These are phyloP conservation scores for Cryptococcus sp. DNA, from an alignment of 1,284 basidiomycete species.

Conservation along the genomic window DNA sequence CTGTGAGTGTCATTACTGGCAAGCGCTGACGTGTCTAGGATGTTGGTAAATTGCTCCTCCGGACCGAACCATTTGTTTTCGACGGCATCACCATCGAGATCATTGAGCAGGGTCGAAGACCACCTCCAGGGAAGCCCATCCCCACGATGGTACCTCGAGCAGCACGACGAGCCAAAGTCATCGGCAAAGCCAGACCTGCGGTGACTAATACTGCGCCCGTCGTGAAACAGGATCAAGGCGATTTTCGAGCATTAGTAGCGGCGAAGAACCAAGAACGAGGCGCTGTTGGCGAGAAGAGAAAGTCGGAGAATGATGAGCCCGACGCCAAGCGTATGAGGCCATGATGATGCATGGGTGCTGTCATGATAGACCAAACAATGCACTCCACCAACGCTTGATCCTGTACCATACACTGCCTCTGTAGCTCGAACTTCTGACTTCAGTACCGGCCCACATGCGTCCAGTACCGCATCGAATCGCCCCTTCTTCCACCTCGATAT, in stretches of 20 bases:
- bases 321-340: constrained; percentile 9
- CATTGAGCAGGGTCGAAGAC: constrained; percentile 16
- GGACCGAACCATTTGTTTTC: constrained; percentile 67
- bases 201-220: constrained; percentile 7
- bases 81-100: constrained; percentile 52
- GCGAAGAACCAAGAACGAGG: constrained; percentile 42
- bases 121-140: constrained; percentile 1
- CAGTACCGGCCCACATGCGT: constrained; percentile 41
- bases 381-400: constrained; percentile 43
- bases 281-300: constrained; percentile 27
- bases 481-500: constrained; percentile 34
- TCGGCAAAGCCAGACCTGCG: constrained; percentile 36
- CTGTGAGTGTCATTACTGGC: constrained; percentile 58
- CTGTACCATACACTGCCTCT: constrained; percentile 41
- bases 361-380: constrained; percentile 30
- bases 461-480: constrained; percentile 46
- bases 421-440: constrained; percentile 33
- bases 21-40: constrained; percentile 58
- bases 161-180: constrained; percentile 28
- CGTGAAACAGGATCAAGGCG: constrained; percentile 34
- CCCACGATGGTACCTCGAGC: constrained; percentile 37
- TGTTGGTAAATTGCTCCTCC: constrained; percentile 72
- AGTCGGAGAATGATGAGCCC: constrained; percentile 18
- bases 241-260: constrained; percentile 46
- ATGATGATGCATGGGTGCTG: neutral